phyloP scores from a whole-genome alignment of 768 basidiomycete genomes.

The Amanita molliuscula region DNA sequence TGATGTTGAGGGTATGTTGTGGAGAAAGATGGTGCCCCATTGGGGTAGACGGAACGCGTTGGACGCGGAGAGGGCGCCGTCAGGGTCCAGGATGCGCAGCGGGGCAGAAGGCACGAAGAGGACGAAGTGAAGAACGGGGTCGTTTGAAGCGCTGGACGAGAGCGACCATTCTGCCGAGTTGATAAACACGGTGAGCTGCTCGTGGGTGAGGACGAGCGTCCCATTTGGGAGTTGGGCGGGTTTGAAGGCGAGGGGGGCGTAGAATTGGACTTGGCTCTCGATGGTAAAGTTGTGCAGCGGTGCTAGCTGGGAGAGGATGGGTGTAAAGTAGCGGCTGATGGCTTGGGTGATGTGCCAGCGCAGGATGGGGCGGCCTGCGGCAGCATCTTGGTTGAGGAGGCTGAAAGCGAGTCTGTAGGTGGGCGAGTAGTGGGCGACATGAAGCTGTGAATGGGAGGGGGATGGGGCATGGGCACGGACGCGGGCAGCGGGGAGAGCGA shows the following conservation, averaged over 20 bases:
- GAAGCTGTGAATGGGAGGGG: slow-evolving; percentile 7
- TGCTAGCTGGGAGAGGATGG: slow-evolving; percentile 49
- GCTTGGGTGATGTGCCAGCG: slow-evolving; percentile 69
- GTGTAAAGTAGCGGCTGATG: slow-evolving; percentile 56
- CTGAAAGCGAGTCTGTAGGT: slow-evolving; percentile 87
- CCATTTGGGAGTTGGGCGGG: slow-evolving; percentile 33
- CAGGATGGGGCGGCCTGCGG: slow-evolving; percentile 44
- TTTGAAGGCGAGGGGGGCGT: slow-evolving; percentile 81
- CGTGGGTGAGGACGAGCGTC: slow-evolving; percentile 54
- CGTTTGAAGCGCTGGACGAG: slow-evolving; percentile 85
- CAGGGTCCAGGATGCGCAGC: slow-evolving; percentile 48
- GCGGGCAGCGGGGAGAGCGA: slow-evolving; percentile 54
- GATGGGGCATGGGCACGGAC: slow-evolving; percentile 37
- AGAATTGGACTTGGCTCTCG: slow-evolving; percentile 90
- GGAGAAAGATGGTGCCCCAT: slow-evolving; percentile 83
- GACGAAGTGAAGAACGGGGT: slow-evolving; percentile 90
- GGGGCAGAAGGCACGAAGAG: slow-evolving; percentile 83
- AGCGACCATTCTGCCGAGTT: slow-evolving; percentile 96
- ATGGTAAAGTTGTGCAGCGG: slow-evolving; percentile 84
- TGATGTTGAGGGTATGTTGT: slow-evolving; percentile 39
- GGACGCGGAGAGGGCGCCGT: slow-evolving; percentile 33
- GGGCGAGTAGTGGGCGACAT: slow-evolving; percentile 66
- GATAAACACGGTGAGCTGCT: slow-evolving; percentile 86
- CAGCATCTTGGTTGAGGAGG: slow-evolving; percentile 82
- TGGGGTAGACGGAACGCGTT: slow-evolving; percentile 85